Evolutionary conservation across 192 early-diverging fungal genomes (phyloP), one percentile per base, ranked within the genome.

Genomic region (Coemansia sp.): DNA sequence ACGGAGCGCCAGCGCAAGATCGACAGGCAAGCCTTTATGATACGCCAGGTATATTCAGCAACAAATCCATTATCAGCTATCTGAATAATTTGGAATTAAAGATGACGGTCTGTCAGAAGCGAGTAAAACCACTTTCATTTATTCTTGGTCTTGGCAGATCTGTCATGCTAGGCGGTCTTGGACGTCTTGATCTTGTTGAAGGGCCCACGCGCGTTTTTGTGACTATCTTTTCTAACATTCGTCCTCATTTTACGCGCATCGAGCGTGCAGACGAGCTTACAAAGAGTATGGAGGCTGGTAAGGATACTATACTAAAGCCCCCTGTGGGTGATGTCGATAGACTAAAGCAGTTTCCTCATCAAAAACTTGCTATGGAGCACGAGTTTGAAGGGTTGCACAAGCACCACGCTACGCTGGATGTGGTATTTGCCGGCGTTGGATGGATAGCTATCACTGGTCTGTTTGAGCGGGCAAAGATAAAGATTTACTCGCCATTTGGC

Each of bases 41-140:
- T 61, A 90, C 89, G 5, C 89, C 89, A 0, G 89, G 89, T 4
- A 73, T 90, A 6, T 83, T 89, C 27, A 81, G 85, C 73, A 75
- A 74, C 63, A 72, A 86, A 50, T 85, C 85, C 19, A 59, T 85
- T 0, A 59, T 85, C 19, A 71, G 81, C 51, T 67, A 80, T 31
- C 70, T 90, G 55, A 74, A 60, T 14, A 68, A 78, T 22, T 70
- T 84, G 3, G 85, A 88, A 61, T 75, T 89, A 5, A 78, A 86
- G 63, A 66, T 78, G 54, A 62, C 72, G 17, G 59, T 84, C 42
- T 76, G 74, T 25, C 62, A 58, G 36, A 78, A 72, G 50, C 69
- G 78, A 10, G 60, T 89, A 23, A 71, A 63, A 42, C 88, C 87
- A 3, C 64, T 87, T 5, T 85, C 86, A 19, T 90, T 82, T 71